Percentiles rank a stretch among this genome's conserved stretches.
Evolutionary conservation across 1,284 basidiomycete species (phyloP).

Genomic region (Pascua guehoae): DNA sequence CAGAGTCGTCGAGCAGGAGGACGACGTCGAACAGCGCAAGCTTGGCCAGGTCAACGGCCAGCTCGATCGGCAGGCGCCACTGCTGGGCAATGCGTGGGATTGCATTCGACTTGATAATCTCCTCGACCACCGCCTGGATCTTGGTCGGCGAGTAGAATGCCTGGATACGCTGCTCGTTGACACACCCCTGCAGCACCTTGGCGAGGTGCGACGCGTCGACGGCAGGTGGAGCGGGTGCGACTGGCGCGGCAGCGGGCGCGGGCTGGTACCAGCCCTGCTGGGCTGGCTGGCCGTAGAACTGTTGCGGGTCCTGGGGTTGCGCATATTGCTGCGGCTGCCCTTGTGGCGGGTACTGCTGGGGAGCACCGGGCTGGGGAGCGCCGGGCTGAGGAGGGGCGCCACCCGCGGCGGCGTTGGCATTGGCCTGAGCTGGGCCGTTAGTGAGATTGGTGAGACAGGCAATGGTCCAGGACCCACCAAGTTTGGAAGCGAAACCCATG

Average conservation of each 20-base stretch:
- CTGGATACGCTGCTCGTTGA: constrained; percentile 51
- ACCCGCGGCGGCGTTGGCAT: constrained; percentile 11
- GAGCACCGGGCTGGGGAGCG: too few species aligned
- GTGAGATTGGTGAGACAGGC: too few species aligned
- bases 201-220: constrained; percentile 16
- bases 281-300: too few species aligned
- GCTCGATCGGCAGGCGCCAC: constrained; percentile 51
- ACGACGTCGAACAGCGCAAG: constrained; percentile 48
- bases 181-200: constrained; percentile 42
- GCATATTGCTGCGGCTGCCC: too few species aligned
- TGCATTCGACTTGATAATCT: constrained; percentile 46
- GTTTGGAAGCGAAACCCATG: constrained; percentile 22
- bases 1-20: constrained; percentile 50
- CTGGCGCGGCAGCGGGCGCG: constrained; percentile 8
- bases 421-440: constrained; percentile 8
- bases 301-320: too few species aligned
- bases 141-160: constrained; percentile 52
- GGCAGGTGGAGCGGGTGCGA: too few species aligned
- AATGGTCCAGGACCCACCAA: constrained; percentile 7
- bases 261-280: constrained; percentile 5
- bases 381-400: constrained; percentile 8
- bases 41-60: constrained; percentile 50
- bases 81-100: constrained; percentile 48
- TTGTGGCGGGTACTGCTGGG: too few species aligned
- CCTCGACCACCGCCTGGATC: constrained; percentile 49